Evolutionary conservation across 257 asterid genomes (phyloP), one percentile per base, ranked within the genome.

Genomic region (Avicennia marina): DNA sequence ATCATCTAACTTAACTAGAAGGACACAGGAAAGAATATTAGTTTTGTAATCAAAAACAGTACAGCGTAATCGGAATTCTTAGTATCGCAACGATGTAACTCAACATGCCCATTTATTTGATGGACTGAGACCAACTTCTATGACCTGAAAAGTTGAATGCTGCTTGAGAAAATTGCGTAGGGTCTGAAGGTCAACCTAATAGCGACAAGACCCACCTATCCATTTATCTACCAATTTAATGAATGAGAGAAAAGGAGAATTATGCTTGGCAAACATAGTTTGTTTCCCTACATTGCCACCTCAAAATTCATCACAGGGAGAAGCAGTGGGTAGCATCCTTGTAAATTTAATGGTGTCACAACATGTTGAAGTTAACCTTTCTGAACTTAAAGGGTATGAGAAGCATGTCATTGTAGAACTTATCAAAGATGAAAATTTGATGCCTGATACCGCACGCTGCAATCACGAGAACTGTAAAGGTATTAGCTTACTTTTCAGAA

Each of bases 341-440:
- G 93, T 85, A 32, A 82, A 74, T 27, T 55, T 87, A 54, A 72
- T 58, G 81, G 84, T 58, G 62, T 87, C 94, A 58, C 81, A 58
- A 58, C 96, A 84, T 59, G 59, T 82, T 7, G 96, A 87, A 75
- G 69, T 87, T 45, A 76, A 87, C 70, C 83, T 87, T 57, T 80
- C 96, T 10, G 89, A 84, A 43, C 72, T 83, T 42, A 80, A 73
- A 67, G 96, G 96, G 29, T 87, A 87, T 29, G 96, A 84, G 69
- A 84, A 84, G 71, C 87, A 87, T 56, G 67, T 84, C 56, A 72
- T 87, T 53, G 82, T 77, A 53, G 87, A 87, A 63, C 87, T 87
- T 18, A 80, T 84, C 78, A 80, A 78, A 49, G 95, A 80, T 68
- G 72, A 63, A 51, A 63, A 34, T 26, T 33, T 60, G 48, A 74